A percentile compares a stretch with the other conserved stretches of the same genome.
These are phyloP conservation scores for Akanthomyces lecanii DNA, from an alignment of 2,329 filamentous ascomycete genomes.

Conservation along the genomic window DNA sequence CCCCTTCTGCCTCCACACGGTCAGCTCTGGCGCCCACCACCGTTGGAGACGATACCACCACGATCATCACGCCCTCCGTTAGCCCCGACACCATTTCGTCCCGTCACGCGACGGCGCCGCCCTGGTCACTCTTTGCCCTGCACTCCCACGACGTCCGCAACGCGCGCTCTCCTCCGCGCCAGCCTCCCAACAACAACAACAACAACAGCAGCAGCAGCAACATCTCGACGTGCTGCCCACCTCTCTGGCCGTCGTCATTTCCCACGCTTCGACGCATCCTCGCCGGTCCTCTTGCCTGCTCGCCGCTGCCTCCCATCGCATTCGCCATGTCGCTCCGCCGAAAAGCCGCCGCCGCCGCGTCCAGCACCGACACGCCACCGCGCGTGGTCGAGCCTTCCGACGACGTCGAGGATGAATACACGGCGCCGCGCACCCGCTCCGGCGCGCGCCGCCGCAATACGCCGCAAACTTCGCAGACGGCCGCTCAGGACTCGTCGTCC, in stretches of 20 bases:
- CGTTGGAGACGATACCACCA: background rate
- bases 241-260: conserved; percentile 4
- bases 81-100: background rate
- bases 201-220: background rate
- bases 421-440: conserved; percentile 73
- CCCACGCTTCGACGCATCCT: conserved; percentile 8
- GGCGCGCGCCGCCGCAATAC: conserved; percentile 54
- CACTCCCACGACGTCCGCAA: conserved; percentile 7
- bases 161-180: background rate
- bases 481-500: conserved; percentile 45
- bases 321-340: conserved; percentile 15
- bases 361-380: conserved; percentile 1
- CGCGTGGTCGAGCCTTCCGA: conserved; percentile 27
- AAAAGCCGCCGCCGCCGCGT: background rate
- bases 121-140: conserved; percentile 7
- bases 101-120: conserved; percentile 13
- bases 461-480: conserved; percentile 59
- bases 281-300: background rate
- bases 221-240: background rate
- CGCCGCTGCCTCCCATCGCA: conserved; percentile 6
- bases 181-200: background rate
- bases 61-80: background rate
- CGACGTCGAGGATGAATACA: conserved; percentile 53
- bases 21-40: conserved; percentile 8
- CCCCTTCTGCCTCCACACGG: background rate